Conservation (phyloP, 2,329 filamentous ascomycete genomes). For the Fusarium dlaminii region DNA sequence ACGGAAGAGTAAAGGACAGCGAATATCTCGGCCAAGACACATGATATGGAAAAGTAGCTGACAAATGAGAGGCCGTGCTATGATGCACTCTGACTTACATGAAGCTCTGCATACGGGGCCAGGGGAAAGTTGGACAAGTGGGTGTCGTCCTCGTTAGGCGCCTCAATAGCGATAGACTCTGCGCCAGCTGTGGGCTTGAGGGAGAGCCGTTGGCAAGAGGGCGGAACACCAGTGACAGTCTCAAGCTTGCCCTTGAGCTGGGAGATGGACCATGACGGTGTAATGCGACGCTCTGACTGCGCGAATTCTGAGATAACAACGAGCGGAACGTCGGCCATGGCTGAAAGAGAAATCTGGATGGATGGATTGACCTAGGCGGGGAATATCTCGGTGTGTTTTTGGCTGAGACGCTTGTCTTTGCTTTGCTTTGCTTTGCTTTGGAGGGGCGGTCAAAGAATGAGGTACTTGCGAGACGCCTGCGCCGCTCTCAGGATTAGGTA, state of each 20-base stretch:
- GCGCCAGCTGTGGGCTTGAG: conserved; percentile 68
- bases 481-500: conserved; percentile 24
- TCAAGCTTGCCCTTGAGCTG: conserved; percentile 89
- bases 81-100: conserved; percentile 68
- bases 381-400: conserved; percentile 18
- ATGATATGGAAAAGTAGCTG: not conserved
- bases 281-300: conserved; percentile 88
- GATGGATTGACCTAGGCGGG: conserved; percentile 10
- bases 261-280: conserved; percentile 88
- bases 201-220: conserved; percentile 77
- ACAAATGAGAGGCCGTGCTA: conserved; percentile 22
- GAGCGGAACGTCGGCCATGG: conserved; percentile 78
- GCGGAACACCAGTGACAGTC: conserved; percentile 90
- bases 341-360: not conserved
- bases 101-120: conserved; percentile 79
- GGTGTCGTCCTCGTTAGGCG: conserved; percentile 76
- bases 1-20: not conserved
- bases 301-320: conserved; percentile 79
- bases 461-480: conserved; percentile 30
- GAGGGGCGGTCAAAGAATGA: conserved; percentile 39
- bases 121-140: conserved; percentile 73
- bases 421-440: not conserved
- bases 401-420: conserved; percentile 1
- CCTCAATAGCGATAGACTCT: conserved; percentile 71
- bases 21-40: conserved; percentile 11